Evolutionary conservation across 192 early-diverging fungal species (phyloP), one percentile per base, ranked within the genome.

Genomic region (Backusella morwellensis): DNA sequence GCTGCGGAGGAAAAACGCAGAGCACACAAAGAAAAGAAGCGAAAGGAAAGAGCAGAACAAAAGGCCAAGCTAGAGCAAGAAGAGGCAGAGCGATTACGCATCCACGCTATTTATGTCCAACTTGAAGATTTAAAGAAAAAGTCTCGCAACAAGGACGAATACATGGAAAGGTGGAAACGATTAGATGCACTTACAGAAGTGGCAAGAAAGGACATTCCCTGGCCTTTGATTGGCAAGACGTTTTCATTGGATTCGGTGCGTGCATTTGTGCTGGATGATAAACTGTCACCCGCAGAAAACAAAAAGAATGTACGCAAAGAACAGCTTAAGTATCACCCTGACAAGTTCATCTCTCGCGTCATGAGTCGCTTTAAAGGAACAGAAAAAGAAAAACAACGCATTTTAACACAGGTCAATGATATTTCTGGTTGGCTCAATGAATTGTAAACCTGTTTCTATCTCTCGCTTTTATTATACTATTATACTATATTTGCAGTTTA

Each of bases 351-450:
- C 26, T 75, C 70, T 40, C 47, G 73, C 11, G n/a, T 79, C 0
- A 44, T 67, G 19, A 29, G n/a, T 21, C 73, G 35, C 29, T 77
- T 83, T 35, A 40, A 70, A 29, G 75, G 69, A 11, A 36, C 59
- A 1, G 54, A 69, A 29, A 69, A 71, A 41, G 82, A 83, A n/a
- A 47, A 44, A 41, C n/a, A 79, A n/a, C 40, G 35, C 8, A 50
- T 83, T n/a, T n/a, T 41, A 17, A 66, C 21, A 19, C 75, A 71
- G 32, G 72, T 77, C 11, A 79, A 83, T 54, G 75, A 83, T 14
- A 47, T 83, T 6, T 79, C 82, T 35, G 68, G 75, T 40, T 75
- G 73, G 50, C 36, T 83, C 4, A 83, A 83, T 59, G 82, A 79
- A 71, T 44, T 83, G 32, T 83, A 78, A 78, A 77, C 21, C 7